Base-by-base conservation (phyloP, 2,329 filamentous ascomycete genomes). In the Zalaria obscura region DNA sequence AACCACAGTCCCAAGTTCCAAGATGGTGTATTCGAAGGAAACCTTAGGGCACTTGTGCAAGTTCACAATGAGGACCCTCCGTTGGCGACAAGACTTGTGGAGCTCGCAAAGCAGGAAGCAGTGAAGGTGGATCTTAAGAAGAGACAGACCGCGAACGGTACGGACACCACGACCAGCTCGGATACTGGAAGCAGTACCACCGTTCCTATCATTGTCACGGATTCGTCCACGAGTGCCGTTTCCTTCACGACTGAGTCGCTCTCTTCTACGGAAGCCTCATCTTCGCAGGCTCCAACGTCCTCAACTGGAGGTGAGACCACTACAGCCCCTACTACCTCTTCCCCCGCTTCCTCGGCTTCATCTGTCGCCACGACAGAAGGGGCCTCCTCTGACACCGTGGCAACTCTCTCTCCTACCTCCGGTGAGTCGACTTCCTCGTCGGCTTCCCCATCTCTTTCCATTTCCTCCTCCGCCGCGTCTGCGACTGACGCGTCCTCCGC, bases 21-120 rank as follows among this genome's bases (percentile, higher is more conserved):
- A 55, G 73, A 83, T 54, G 80, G 80, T 44, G 70, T 83, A 42
- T 83, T 78, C 57, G 69, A 73, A 47, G 74, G 76, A 47, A 79
- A 82, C 52, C 69, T 68, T 49, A 66, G 70, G 7, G 78, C 78
- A 26, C 67, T 82, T 41, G 73, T 81, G 56, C 74, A 71, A 29
- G 68, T 82, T 27, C 72, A 77, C 60, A 64, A 67, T 35, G 69
- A 72, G 48, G 71, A 83, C 53, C 70, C 76, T 25, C 67, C 70
- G 32, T 65, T 83, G 32, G 78, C 78, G 11, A 74, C 70, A 6
- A 72, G 73, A 44, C 65, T 84, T 47, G 68, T 80, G 42, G 72
- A 76, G 43, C 62, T 86, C 43, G 80, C 75, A 32, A 77, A 75
- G 59, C 52, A 54, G 35, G 54, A 57, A 40, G 47, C 48, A 25